Evolutionary conservation across 2,329 filamentous ascomycete species (phyloP).

Genomic region (Cordyceps fumosorosea): DNA sequence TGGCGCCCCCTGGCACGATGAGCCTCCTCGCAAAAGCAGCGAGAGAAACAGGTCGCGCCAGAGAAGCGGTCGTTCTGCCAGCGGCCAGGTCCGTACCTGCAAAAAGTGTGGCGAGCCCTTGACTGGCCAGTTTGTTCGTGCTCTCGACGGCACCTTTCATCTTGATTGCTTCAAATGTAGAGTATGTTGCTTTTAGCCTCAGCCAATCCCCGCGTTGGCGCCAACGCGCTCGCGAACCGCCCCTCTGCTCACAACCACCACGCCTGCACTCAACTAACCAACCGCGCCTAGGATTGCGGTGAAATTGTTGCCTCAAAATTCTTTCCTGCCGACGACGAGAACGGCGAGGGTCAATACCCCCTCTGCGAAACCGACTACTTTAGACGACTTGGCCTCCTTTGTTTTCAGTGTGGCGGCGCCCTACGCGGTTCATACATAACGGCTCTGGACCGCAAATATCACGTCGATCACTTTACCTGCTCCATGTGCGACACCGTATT

Average conservation of each 20-base stretch:
- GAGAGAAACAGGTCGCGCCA: conserved; percentile 53
- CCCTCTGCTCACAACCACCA: not conserved
- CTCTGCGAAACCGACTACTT: conserved; percentile 99
- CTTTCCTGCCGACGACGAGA: conserved; percentile 90
- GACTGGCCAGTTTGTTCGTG: conserved; percentile 93
- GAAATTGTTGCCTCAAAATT: conserved; percentile 98
- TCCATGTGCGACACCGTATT: conserved; percentile 97
- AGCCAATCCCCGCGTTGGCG: not conserved
- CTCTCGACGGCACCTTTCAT: conserved; percentile 89
- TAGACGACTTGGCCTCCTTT: conserved; percentile 80
- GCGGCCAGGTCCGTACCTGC: conserved; percentile 59
- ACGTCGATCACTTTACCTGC: conserved; percentile 98
- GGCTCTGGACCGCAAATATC: conserved; percentile 94
- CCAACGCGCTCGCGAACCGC: not conserved
- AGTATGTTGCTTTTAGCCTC: conserved; percentile 47
- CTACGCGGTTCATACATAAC: conserved; percentile 97
- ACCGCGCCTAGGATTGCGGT: conserved; percentile 63
- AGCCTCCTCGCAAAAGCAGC: conserved; percentile 42
- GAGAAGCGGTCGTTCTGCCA: conserved; percentile 47
- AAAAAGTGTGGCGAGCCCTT: conserved; percentile 85
- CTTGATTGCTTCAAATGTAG: conserved; percentile 96
- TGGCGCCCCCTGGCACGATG: conserved; percentile 30
- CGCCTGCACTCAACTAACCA: conserved; percentile 3
- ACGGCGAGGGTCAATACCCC: conserved; percentile 80
- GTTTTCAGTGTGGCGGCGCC: conserved; percentile 85